phyloP scores from a whole-genome alignment of 345 rosid genomes.

The Citrus unshiu region DNA sequence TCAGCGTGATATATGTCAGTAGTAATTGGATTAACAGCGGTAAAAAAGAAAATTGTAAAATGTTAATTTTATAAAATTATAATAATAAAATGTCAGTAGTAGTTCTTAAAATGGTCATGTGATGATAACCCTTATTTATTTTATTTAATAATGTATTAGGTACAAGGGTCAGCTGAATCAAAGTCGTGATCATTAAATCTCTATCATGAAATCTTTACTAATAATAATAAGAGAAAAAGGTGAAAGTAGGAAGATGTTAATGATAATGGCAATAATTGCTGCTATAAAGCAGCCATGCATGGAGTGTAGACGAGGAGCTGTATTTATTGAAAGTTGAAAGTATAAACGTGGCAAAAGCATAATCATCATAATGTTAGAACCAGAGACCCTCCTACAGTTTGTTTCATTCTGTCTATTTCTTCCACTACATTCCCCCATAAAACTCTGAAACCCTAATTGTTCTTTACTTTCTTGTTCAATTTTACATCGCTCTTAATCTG shows the following conservation, averaged over 20 bases:
- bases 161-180: not conserved
- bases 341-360: conserved; percentile 11
- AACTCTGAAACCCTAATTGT: not conserved
- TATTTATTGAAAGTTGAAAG: not conserved
- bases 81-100: too few relatives aligned
- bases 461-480: too few relatives aligned
- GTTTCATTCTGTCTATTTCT: not conserved
- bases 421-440: not conserved
- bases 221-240: not conserved
- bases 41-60: too few relatives aligned
- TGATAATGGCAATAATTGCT: not conserved
- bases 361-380: not conserved
- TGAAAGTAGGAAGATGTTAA: not conserved
- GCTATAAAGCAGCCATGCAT: not conserved
- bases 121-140: too few relatives aligned
- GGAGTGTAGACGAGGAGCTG: conserved; percentile 6
- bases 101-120: too few relatives aligned
- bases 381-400: not conserved
- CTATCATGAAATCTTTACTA: not conserved
- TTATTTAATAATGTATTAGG: not conserved
- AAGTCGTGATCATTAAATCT: not conserved
- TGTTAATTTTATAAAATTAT: too few relatives aligned
- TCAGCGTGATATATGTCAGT: too few relatives aligned
- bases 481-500: too few relatives aligned
- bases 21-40: too few relatives aligned